A percentile compares a stretch with the other conserved stretches of the same genome.
phyloP scores from a whole-genome alignment of 139 green algal species.

The Dunaliella primolecta region DNA sequence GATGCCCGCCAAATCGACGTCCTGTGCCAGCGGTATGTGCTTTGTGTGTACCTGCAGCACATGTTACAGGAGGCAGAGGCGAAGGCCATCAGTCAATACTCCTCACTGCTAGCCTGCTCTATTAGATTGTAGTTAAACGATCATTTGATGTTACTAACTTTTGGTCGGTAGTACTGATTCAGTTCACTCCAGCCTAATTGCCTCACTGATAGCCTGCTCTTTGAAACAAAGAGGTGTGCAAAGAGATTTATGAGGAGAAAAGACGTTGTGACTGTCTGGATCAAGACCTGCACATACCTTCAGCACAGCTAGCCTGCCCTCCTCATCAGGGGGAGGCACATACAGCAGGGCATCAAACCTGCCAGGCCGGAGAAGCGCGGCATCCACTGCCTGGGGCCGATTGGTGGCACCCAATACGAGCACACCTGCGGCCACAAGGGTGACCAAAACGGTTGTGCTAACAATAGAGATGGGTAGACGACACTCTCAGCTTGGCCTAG shows the following conservation, averaged over 20 bases:
- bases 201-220: not conserved
- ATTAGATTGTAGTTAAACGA: not conserved
- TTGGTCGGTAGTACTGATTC: not conserved
- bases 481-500: no score
- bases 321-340: constrained; percentile 83
- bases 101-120: constrained; percentile 1
- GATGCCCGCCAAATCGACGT: constrained; percentile 68
- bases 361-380: constrained; percentile 77
- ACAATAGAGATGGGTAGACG: no score
- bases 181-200: not conserved
- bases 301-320: constrained; percentile 45
- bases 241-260: not conserved
- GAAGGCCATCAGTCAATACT: not conserved
- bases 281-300: not conserved
- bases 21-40: constrained; percentile 63
- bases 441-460: no score
- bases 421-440: constrained; percentile 70
- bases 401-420: constrained; percentile 85
- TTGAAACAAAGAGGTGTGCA: not conserved
- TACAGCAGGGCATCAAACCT: constrained; percentile 81
- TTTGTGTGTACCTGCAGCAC: constrained; percentile 38
- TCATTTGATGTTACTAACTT: not conserved
- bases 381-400: constrained; percentile 65
- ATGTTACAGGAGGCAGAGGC: not conserved
- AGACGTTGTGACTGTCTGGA: not conserved